Conservation (phyloP, 495 filamentous ascomycete genomes). For the Penicillium fimorum region DNA sequence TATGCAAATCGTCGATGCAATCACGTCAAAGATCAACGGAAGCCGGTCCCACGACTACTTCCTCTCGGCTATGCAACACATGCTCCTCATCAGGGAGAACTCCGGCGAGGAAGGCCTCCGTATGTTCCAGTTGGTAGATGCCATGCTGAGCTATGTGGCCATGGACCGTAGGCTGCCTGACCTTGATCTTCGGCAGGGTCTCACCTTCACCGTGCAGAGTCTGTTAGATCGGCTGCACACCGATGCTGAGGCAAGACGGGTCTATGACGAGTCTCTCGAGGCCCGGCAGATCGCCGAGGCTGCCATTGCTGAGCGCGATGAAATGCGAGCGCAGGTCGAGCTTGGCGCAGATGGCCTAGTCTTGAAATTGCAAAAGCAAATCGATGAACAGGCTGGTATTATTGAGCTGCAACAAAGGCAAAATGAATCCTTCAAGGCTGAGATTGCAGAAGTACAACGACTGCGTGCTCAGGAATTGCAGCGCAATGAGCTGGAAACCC, state of each 20-base stretch:
- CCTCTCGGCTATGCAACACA: slow-evolving; percentile 89
- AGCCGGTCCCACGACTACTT: slow-evolving; percentile 92
- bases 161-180: slow-evolving; percentile 96
- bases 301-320: slow-evolving; percentile 93
- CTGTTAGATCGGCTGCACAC: slow-evolving; percentile 94
- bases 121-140: slow-evolving; percentile 97
- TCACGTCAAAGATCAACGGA: slow-evolving; percentile 80
- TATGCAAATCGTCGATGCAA: slow-evolving; percentile 88
- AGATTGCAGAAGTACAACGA: slow-evolving; percentile 82
- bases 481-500: slow-evolving; percentile 90
- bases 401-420: slow-evolving; percentile 87
- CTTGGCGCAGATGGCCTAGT: slow-evolving; percentile 93
- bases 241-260: slow-evolving; percentile 88
- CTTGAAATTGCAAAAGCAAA: slow-evolving; percentile 84
- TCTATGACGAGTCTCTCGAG: slow-evolving; percentile 85
- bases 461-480: slow-evolving; percentile 89
- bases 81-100: slow-evolving; percentile 90
- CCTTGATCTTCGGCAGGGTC: slow-evolving; percentile 94
- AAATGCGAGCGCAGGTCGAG: slow-evolving; percentile 89
- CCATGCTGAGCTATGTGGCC: slow-evolving; percentile 97
- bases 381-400: slow-evolving; percentile 86
- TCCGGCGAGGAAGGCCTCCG: slow-evolving; percentile 87
- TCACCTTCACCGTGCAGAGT: slow-evolving; percentile 96
- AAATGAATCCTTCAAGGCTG: slow-evolving; percentile 80
- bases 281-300: slow-evolving; percentile 89